phyloP scores from a whole-genome alignment of 441 rosid species.

The Geranium incanum region DNA sequence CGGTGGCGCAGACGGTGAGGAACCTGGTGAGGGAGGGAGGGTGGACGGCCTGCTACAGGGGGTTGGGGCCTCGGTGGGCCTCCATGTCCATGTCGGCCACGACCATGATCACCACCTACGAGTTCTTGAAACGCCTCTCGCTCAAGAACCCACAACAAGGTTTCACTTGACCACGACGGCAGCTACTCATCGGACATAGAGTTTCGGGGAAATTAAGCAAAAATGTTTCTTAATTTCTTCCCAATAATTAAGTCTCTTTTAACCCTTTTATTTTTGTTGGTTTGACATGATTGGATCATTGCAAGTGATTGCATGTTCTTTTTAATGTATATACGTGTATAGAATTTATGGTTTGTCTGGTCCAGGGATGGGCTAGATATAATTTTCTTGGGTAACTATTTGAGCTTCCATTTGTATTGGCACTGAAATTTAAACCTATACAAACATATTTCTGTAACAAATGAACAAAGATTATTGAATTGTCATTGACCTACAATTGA shows the following conservation, averaged over 20 bases:
- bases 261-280: neutral
- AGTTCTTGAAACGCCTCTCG: constrained; percentile 26
- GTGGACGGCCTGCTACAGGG: constrained; percentile 27
- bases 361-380: neutral
- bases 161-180: constrained; percentile 6
- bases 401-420: too few relatives aligned
- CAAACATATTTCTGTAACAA: too few relatives aligned
- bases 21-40: constrained; percentile 31
- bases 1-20: constrained; percentile 54
- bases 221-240: too few relatives aligned
- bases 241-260: too few relatives aligned
- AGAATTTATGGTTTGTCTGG: neutral
- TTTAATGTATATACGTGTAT: too few relatives aligned
- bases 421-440: too few relatives aligned
- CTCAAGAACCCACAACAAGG: constrained; percentile 23
- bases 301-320: neutral
- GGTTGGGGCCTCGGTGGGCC: constrained; percentile 26
- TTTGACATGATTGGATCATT: neutral
- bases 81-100: constrained; percentile 27
- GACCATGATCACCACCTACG: constrained; percentile 28
- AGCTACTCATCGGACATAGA: neutral
- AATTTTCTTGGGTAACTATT: too few relatives aligned
- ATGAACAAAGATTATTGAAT: too few relatives aligned
- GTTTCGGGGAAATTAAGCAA: too few relatives aligned
- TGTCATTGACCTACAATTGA: too few relatives aligned